Conservation (phyloP, 2,329 filamentous ascomycete genomes). For the Trichoderma citrinoviride region DNA sequence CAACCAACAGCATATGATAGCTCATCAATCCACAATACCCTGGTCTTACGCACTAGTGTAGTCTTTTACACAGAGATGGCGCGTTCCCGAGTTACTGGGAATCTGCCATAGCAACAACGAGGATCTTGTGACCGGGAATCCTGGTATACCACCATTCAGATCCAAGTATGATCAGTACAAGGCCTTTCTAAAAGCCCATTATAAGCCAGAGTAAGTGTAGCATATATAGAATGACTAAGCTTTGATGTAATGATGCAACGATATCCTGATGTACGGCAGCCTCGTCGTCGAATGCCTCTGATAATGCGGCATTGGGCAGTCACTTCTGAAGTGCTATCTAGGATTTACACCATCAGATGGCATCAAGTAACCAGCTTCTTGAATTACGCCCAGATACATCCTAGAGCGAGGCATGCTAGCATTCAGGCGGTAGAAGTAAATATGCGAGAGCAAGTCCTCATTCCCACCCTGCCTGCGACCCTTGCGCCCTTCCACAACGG, state of each 20-base stretch:
- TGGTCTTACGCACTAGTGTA: neutral
- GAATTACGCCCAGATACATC: neutral
- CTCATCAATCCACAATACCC: neutral
- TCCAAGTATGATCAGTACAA: too few species aligned
- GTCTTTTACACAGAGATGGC: neutral
- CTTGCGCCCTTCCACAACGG: slow-evolving; percentile 37
- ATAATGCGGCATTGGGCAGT: too few species aligned
- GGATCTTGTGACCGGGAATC: neutral
- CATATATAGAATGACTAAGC: too few species aligned
- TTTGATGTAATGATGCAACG: too few species aligned
- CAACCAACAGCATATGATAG: slow-evolving; percentile 3
- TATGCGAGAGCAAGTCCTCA: neutral
- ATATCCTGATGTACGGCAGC: too few species aligned
- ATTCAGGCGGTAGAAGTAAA: neutral
- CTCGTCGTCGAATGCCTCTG: too few species aligned
- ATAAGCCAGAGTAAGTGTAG: too few species aligned
- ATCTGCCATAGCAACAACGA: neutral
- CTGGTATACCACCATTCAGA: neutral
- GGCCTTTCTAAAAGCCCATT: too few species aligned
- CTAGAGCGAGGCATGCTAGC: neutral
- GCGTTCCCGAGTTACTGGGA: neutral
- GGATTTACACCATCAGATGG: neutral
- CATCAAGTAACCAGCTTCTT: neutral
- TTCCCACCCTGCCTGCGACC: neutral
- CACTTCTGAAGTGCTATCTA: too few species aligned